phyloP scores from a whole-genome alignment of 2,329 filamentous ascomycete species.

The Aspergillus novofumigatus region DNA sequence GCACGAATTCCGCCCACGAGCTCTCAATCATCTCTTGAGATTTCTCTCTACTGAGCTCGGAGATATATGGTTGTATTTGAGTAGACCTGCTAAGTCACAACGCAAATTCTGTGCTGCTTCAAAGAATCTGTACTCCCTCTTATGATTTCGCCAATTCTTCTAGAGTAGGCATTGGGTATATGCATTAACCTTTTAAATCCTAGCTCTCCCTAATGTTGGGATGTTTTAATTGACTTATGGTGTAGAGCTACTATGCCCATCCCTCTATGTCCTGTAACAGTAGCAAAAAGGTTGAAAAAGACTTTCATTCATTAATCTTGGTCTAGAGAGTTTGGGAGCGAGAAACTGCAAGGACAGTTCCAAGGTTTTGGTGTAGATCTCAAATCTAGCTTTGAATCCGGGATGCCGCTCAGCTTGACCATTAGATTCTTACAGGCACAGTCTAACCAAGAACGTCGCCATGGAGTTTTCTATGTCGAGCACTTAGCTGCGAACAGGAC shows the following conservation, averaged over 20 bases:
- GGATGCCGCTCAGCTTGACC: too few relatives aligned
- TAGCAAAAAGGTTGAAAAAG: slow-evolving; percentile 39
- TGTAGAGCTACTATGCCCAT: slow-evolving; percentile 38
- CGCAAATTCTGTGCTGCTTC: slow-evolving; percentile 30
- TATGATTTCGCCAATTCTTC: slow-evolving; percentile 25
- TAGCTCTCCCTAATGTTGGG: slow-evolving; percentile 35
- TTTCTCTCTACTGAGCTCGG: too few relatives aligned
- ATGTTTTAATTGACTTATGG: slow-evolving; percentile 40
- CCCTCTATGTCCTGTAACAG: slow-evolving; percentile 39
- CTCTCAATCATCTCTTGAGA: too few relatives aligned
- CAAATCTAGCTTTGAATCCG: too few relatives aligned
- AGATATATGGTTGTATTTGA: slow-evolving; percentile 5
- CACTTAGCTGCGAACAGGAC: too few relatives aligned
- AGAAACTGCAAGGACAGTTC: slow-evolving; percentile 28
- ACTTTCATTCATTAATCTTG: slow-evolving; percentile 33
- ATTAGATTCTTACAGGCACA: too few relatives aligned
- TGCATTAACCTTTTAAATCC: slow-evolving; percentile 34
- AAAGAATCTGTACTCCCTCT: slow-evolving; percentile 30
- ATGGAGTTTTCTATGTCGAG: too few relatives aligned
- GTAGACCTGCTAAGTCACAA: slow-evolving; percentile 23
- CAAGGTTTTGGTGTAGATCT: slow-evolving; percentile 32
- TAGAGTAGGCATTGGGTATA: slow-evolving; percentile 22
- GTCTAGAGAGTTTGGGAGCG: slow-evolving; percentile 25
- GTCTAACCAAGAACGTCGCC: too few relatives aligned
- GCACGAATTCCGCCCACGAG: too few relatives aligned